Evolutionary conservation across 345 rosid genomes (phyloP), one percentile per base, ranked within the genome.

Genomic region (Conringia planisiliqua): DNA sequence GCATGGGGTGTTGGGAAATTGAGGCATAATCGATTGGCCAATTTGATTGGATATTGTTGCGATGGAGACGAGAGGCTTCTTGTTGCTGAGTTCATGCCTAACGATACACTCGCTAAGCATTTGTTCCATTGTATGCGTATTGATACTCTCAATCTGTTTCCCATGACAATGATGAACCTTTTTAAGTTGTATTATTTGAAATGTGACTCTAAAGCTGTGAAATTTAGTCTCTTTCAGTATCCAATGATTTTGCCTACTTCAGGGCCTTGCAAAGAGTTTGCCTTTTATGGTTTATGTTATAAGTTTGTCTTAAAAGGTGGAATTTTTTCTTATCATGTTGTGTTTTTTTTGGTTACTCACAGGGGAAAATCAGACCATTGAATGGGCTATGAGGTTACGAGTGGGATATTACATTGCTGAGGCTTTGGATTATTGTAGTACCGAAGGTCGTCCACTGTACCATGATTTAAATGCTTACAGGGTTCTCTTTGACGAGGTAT

Each of bases 401-500:
- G 99, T 92, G 62, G 97, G 96, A 67, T 84, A 76, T 70, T 87
- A 82, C 84, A 89, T 92, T 22, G 97, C 98, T 29, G 97, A 90
- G 83, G 98, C 97, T 73, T 85, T 92, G 73, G 95, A 92, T 83
- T 90, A 90, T 83, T 92, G 91, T 82, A 84, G 86, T 62, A 82
- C 82, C 0, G 86, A 88, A 77, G 97, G 97, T 32, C 95, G 73
- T 72, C 91, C 96, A 4, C 71, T 92, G 63, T 96, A 96, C 85
- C 98, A 92, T 82, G 99, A 96, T 83, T 71, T 96, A 72, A 96
- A 96, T 86, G 92, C 99, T 60, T 92, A 89, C 68, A 87, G 99
- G 83, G 99, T 96, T 83, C 90, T 92, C 42, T 92, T 96, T 80
- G 98, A 96, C 73, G 95, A 96, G 99, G 98, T 96, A 83, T 73